phyloP scores from a whole-genome alignment of 73 alveolate genomes.

The Paramecium tetraurelia region DNA sequence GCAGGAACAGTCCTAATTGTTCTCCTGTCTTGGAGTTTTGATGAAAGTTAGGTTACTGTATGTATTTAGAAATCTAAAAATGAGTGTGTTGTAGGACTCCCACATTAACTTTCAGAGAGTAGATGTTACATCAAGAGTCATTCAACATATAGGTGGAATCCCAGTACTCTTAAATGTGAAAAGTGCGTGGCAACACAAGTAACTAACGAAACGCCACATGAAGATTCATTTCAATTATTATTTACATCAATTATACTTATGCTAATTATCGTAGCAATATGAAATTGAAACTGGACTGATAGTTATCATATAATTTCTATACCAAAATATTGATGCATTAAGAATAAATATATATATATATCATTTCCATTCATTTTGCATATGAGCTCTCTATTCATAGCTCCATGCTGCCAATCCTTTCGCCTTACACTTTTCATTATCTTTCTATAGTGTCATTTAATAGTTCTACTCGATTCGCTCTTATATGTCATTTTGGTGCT shows the following conservation, averaged over 20 bases:
- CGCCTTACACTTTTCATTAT: conserved; percentile 40
- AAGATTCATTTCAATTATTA: background rate
- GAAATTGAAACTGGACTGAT: background rate
- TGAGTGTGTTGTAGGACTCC: background rate
- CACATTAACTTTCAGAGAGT: background rate
- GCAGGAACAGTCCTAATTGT: background rate
- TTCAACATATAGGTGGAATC: background rate
- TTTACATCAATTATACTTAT: background rate
- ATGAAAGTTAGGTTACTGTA: background rate
- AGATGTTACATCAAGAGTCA: background rate
- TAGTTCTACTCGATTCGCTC: conserved; percentile 37
- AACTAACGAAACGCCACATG: too few species aligned
- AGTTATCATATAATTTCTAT: background rate
- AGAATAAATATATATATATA: background rate
- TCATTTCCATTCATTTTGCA: conserved; percentile 61
- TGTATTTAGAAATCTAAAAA: background rate
- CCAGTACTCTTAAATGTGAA: background rate
- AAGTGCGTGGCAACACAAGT: background rate
- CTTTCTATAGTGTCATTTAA: background rate
- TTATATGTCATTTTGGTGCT: conserved; percentile 40
- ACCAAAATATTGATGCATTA: background rate
- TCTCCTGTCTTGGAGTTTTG: background rate
- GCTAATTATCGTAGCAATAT: background rate
- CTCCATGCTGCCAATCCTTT: conserved; percentile 61
- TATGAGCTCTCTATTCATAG: conserved; percentile 58